Percentiles rank a stretch among this genome's conserved stretches.
These are phyloP conservation scores for Ophiostoma populinum DNA, from an alignment of 2,329 filamentous ascomycete genomes.

Conservation along the genomic window DNA sequence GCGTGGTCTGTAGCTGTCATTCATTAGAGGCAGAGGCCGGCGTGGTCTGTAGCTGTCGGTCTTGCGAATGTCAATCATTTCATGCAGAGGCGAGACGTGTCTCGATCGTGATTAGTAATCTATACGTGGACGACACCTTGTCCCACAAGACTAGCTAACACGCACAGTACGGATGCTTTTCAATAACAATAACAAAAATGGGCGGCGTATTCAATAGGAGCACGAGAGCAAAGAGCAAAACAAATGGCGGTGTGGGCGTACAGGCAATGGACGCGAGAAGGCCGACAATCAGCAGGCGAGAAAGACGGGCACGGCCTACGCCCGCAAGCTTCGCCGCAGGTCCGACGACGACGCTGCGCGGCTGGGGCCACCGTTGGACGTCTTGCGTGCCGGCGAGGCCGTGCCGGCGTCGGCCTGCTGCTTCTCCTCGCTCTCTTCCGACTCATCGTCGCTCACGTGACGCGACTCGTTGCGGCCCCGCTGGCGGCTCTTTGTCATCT, in stretches of 20 bases:
- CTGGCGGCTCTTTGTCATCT: constrained; percentile 20
- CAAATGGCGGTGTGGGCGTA: too few species aligned
- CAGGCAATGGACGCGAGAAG: background rate
- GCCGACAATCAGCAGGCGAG: background rate
- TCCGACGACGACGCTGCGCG: constrained; percentile 10
- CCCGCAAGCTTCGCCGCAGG: constrained; percentile 9
- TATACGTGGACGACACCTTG: too few species aligned
- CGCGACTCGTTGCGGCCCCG: constrained; percentile 12
- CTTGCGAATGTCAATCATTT: too few species aligned
- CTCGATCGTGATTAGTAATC: too few species aligned
- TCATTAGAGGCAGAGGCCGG: too few species aligned
- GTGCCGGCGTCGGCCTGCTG: constrained; percentile 8
- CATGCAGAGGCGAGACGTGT: too few species aligned
- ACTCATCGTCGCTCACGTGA: constrained; percentile 13
- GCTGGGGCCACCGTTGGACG: constrained; percentile 1
- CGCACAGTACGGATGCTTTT: too few species aligned
- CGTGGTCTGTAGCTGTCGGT: too few species aligned
- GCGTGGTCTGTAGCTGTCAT: constrained; percentile 18
- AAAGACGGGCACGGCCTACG: background rate
- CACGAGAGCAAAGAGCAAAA: too few species aligned
- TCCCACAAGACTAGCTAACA: too few species aligned
- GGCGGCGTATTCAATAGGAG: background rate
- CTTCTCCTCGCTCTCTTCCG: constrained; percentile 13
- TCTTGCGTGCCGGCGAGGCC: constrained; percentile 3
- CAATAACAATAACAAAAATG: too few species aligned